Evolutionary conservation across 441 rosid genomes (phyloP), one percentile per base, ranked within the genome.

Genomic region (Jatropha podagrica): DNA sequence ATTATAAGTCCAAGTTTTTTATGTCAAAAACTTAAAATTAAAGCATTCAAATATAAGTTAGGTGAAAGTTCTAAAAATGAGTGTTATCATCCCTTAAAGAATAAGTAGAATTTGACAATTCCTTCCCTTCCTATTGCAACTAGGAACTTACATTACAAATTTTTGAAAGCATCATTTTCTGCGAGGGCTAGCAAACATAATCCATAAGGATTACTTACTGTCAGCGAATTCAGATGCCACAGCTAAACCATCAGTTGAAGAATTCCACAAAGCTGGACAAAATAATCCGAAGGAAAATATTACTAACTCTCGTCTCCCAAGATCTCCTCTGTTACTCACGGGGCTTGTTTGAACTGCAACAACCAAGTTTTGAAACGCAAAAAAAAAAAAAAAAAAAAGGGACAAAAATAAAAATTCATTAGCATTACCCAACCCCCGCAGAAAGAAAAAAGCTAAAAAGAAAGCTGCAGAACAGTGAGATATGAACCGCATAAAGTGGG

Each of bases 151-250:
- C 32, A 32, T 32, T 32, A 2, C 32, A 32, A 32, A 32, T 32
- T 32, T 32, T 32, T 32, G 2, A 32, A 32, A 32, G 32, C 32
- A 32, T 32, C 32, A 32, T 1, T 32, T 32, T 32, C 32, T 32
- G 32, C 2, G 2, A 32, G 32, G 32, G 32, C 32, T 32, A 32
- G 32, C 32, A 44, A 44, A 44, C 48, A 44, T 44, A 44, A 44
- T 44, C 9, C 48, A 44, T 60, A 32, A 62, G 51, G 20, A 59
- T 58, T 23, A 54, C 64, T 74, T 87, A 94, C 99, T 93, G 84
- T 95, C 97, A 73, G 97, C 80, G 72, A 89, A 95, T 75, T 89
- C 94, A 63, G 94, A 79, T 68, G 97, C 91, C 71, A 65, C 44
- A 49, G 90, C 95, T 61, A 51, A 70, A 69, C 52, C 84, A 73